Evolutionary conservation across 202 grass and related monocot species (phyloP).

Genomic region (Schoenoplectus triqueter): DNA sequence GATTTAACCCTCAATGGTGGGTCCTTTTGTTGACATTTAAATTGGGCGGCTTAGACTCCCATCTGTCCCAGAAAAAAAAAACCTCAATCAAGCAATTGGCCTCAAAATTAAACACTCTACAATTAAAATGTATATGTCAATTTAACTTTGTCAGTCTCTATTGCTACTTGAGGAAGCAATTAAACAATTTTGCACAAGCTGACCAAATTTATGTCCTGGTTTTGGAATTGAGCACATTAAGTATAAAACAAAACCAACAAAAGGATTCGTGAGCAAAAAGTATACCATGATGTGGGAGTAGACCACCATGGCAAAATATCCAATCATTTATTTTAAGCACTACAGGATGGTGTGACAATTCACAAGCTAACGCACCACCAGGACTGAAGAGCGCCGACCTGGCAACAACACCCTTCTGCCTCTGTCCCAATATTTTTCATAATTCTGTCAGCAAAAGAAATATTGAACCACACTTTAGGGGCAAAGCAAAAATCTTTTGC

Average conservation of each 20-base stretch:
- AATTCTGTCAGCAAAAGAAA: slow-evolving; percentile 53
- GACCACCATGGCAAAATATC: slow-evolving; percentile 97
- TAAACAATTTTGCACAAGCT: not conserved
- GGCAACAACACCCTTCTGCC: slow-evolving; percentile 65
- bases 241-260: not conserved
- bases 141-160: no score
- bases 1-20: no score
- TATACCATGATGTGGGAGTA: slow-evolving; percentile 94
- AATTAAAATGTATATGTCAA: no score
- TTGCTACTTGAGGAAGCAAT: not conserved
- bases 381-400: slow-evolving; percentile 81
- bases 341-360: slow-evolving; percentile 76
- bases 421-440: slow-evolving; percentile 52
- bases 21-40: no score
- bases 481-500: slow-evolving; percentile 11
- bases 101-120: no score
- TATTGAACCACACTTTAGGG: slow-evolving; percentile 51
- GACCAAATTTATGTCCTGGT: not conserved
- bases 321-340: slow-evolving; percentile 81
- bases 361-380: slow-evolving; percentile 73
- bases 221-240: not conserved
- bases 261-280: not conserved
- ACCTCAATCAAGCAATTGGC: no score
- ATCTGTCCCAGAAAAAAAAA: no score
- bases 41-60: no score